Percentiles rank a stretch among this genome's conserved stretches.
Evolutionary conservation across 106 monocot genomes (phyloP).

Genomic region (Dendrobium officinale): DNA sequence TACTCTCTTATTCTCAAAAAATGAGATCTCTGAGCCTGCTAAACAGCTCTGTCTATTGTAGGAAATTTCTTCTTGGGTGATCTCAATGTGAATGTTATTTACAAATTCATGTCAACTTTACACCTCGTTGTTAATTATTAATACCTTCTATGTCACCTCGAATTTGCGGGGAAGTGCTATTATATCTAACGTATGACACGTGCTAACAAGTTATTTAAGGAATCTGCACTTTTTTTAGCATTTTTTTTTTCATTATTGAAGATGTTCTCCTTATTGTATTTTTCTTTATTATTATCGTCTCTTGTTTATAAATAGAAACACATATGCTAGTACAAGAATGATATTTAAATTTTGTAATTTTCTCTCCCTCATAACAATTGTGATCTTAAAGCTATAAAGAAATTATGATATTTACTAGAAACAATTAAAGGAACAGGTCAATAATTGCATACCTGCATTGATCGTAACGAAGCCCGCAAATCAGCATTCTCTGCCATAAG

Average conservation of each 20-base stretch:
- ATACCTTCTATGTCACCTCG: not conserved
- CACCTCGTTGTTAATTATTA: not conserved
- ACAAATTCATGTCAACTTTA: too few species aligned
- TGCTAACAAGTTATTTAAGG: not conserved
- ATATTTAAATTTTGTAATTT: too few species aligned
- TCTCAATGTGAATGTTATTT: too few species aligned
- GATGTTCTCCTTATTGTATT: not conserved
- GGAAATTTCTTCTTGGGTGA: too few species aligned
- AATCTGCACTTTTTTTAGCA: not conserved
- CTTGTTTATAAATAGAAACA: too few species aligned
- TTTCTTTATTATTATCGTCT: too few species aligned
- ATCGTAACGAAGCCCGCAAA: conserved; percentile 75
- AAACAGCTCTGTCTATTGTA: too few species aligned
- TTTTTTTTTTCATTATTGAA: not conserved
- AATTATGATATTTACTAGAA: not conserved
- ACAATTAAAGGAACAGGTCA: not conserved
- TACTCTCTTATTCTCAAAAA: too few species aligned
- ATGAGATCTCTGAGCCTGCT: too few species aligned
- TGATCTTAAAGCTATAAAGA: not conserved
- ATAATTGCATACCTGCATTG: conserved; percentile 67
- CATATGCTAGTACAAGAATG: too few species aligned
- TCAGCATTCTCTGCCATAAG: conserved; percentile 96
- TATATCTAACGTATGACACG: not conserved
- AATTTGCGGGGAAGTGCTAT: not conserved
- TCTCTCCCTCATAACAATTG: not conserved